phyloP scores from a whole-genome alignment of 2,329 filamentous ascomycete genomes.

The Coleophoma eucalyptorum region DNA sequence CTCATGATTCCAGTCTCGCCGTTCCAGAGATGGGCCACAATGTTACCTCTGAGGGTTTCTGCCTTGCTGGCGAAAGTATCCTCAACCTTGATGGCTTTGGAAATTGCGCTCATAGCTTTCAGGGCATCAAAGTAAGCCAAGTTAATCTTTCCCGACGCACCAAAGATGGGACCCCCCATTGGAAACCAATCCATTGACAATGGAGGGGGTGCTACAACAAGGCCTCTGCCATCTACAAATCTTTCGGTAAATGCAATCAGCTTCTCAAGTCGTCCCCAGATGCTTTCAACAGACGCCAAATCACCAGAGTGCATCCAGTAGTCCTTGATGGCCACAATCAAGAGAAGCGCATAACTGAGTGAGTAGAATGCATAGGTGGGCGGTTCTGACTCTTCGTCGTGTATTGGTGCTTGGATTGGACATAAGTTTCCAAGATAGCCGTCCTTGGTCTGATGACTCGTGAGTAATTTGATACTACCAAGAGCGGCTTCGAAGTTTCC shows the following conservation, averaged over 20 bases:
- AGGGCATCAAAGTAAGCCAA: slow-evolving; percentile 17
- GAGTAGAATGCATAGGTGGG: slow-evolving; percentile 19
- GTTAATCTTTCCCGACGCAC: slow-evolving; percentile 18
- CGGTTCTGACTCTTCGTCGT: slow-evolving; percentile 9
- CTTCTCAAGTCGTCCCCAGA: slow-evolving; percentile 13
- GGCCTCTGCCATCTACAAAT: slow-evolving; percentile 10
- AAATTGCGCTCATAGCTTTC: slow-evolving; percentile 15
- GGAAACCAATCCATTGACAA: slow-evolving; percentile 18
- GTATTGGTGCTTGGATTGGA: slow-evolving; percentile 14
- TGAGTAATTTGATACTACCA: slow-evolving; percentile 16
- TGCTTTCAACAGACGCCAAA: background rate
- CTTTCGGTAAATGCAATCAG: slow-evolving; percentile 10
- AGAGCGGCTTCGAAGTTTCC: slow-evolving; percentile 12
- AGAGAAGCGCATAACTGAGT: slow-evolving; percentile 15
- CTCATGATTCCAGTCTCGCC: slow-evolving; percentile 8
- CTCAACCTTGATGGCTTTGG: background rate
- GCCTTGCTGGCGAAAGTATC: slow-evolving; percentile 7
- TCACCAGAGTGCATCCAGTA: slow-evolving; percentile 19
- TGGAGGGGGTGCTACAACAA: slow-evolving; percentile 16
- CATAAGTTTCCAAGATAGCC: slow-evolving; percentile 17
- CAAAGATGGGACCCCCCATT: slow-evolving; percentile 14
- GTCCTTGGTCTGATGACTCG: slow-evolving; percentile 13
- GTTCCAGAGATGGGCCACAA: slow-evolving; percentile 13
- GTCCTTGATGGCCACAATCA: slow-evolving; percentile 17
- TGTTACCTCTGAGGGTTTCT: slow-evolving; percentile 9